Evolutionary conservation across 257 asterid species (phyloP), one percentile per base, ranked within the genome.

Genomic region (Solanum sparsipilum): DNA sequence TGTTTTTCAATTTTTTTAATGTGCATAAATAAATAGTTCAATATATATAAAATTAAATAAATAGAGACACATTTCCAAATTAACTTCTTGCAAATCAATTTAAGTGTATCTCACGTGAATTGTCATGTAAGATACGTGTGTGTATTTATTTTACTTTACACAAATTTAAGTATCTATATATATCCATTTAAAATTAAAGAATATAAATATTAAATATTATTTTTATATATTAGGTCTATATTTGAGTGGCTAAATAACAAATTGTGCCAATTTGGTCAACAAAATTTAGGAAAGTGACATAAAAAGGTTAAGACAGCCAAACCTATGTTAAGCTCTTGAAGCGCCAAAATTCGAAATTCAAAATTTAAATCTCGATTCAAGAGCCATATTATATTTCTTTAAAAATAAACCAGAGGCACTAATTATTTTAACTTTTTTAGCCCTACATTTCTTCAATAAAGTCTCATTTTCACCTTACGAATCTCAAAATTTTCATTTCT

Each of bases 161-260:
- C 3, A 63, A 2, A 63, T 63, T 23, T n/a, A 63, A n/a, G 2
- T 60, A 4, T 0, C 0, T 9, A 10, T 60, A 23, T 23, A 60
- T 23, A 0, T 0, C 1, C 3, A 60, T n/a, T 63, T 0, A 9
- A 10, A 63, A 63, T 10, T 5, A 10, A 4, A 4, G 0, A 0
- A 0, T n/a, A 9, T 63, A 63, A 23, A n/a, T 63, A 1, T 63
- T n/a, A 63, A 2, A 23, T 8, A 9, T 3, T 10, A 63, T n/a
- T n/a, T 9, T 63, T 0, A n/a, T 23, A 9, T n/a, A 63, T 63
- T 63, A n/a, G 6, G 3, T n/a, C 15, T 63, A n/a, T 23, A n/a
- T 63, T 63, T 63, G 32, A n/a, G 16, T 63, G 32, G 1, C 71
- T 63, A 10, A 63, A 63, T 63, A 63, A 63, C 29, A 63, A 9